These are phyloP conservation scores for Calonectria crousiana DNA, from an alignment of 2,329 filamentous ascomycete genomes.

Conservation along the genomic window DNA sequence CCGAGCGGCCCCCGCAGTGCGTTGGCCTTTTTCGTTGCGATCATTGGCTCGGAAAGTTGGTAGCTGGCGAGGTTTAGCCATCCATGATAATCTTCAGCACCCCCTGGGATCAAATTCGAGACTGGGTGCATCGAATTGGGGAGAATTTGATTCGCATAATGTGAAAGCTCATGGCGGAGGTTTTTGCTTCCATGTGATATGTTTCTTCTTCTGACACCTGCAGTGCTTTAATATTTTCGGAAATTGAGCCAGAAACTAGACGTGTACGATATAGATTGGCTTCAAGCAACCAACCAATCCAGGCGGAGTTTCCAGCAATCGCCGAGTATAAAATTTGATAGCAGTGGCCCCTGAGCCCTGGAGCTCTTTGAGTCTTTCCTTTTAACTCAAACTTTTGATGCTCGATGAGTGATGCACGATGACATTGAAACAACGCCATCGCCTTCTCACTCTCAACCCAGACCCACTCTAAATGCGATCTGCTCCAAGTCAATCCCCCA, in stretches of 20 bases:
- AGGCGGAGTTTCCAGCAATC: not conserved
- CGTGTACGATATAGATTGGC: not conserved
- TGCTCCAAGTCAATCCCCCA: not conserved
- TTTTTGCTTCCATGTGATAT: not conserved
- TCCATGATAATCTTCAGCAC: not conserved
- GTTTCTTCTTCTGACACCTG: not conserved
- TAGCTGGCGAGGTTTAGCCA: not conserved
- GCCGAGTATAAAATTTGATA: not conserved
- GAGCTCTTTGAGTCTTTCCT: not conserved
- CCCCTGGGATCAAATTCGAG: not conserved
- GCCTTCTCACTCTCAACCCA: not conserved
- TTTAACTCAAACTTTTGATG: not conserved
- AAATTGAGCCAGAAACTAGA: not conserved
- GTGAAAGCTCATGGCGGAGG: not conserved
- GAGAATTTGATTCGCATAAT: not conserved
- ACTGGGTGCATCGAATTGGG: not conserved
- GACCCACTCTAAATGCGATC: not conserved
- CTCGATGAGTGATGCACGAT: not conserved
- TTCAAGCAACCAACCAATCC: not conserved
- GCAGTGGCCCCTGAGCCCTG: not conserved
- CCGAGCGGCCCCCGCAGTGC: not conserved
- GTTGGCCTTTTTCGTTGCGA: not conserved
- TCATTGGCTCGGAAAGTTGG: slow-evolving; percentile 8
- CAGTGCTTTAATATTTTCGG: not conserved
- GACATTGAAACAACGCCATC: not conserved